Base-by-base conservation (phyloP, 75 land plant genomes). In the Pinus albicaulis region DNA sequence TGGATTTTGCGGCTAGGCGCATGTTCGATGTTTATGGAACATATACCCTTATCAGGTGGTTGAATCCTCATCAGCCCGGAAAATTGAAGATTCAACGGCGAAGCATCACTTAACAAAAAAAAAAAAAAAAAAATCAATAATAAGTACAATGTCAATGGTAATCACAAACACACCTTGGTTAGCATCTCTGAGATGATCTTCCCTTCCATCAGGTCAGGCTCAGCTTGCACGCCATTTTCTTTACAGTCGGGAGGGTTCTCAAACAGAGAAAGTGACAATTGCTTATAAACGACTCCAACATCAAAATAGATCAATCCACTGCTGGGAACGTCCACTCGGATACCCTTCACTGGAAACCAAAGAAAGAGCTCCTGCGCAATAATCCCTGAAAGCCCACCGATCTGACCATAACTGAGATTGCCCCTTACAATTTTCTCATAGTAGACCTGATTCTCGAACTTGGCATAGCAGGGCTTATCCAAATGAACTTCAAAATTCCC, bases 251-350 rank as follows among this genome's bases (percentile, higher is more conserved):
- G 90, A 14, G 92, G 92, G 48, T 73, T 76, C 80, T 93, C 94
- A 60, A 96, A 96, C 71, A 83, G 78, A 13, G 96, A 89, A 15
- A 87, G 77, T 0, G 92, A 79, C 65, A 89, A 90, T 41, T 82
- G 88, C 86, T 91, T 96, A 56, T 76, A 77, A 59, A 90, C 82
- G 41, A 88, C 89, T 11, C 99, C 99, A 38, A 96, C 97, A 57
- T 93, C 98, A 61, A 96, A 93, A 65, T 91, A 91, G 63, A 96
- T 93, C 72, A 89, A 73, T 58, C 98, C 90, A 23, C 91, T 84
- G 73, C 86, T 82, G 28, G 94, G 89, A 15, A 78, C 78, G 58
- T 93, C 94, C 57, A 91, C 89, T 16, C 83, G 83, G 64, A 93
- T 88, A 16, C 85, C 89, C 10, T 78, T 89, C 17, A 95, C 94